A percentile compares a stretch with the other conserved stretches of the same genome.
Conservation (phyloP, 148 eudicot species). For the Camellia sinensis region DNA sequence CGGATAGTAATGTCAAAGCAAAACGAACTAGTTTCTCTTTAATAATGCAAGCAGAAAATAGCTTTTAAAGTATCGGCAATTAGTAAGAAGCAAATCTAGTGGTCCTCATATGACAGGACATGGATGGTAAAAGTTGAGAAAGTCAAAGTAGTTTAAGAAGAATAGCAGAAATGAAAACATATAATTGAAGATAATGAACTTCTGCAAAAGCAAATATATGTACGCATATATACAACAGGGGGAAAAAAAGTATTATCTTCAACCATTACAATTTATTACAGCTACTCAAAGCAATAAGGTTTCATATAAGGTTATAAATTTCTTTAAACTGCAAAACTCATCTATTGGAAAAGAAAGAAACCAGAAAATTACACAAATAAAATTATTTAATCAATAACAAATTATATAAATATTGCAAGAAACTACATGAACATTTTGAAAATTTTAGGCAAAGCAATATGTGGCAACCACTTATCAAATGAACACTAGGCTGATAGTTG, state of each 20-base stretch:
- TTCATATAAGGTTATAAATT: background rate
- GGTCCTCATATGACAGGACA: background rate
- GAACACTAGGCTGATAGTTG: background rate
- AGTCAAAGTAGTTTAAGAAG: background rate
- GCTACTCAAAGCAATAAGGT: background rate
- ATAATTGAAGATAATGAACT: background rate
- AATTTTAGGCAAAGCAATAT: background rate
- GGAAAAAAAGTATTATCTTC: no score
- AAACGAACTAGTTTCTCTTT: background rate
- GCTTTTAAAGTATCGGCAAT: conserved; percentile 3
- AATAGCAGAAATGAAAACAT: background rate
- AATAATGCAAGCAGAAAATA: background rate
- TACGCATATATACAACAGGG: background rate
- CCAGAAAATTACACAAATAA: background rate
- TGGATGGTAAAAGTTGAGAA: background rate
- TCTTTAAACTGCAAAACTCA: background rate
- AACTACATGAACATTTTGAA: background rate
- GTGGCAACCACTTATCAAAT: background rate
- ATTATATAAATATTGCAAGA: background rate
- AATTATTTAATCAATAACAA: background rate
- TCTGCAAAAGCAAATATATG: background rate
- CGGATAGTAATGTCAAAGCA: conserved; percentile 12
- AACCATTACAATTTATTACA: background rate
- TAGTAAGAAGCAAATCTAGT: conserved; percentile 3
- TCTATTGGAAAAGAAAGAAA: background rate